Evolutionary conservation across 2,329 filamentous ascomycete genomes (phyloP).

Genomic region (Fusarium decemcellulare): DNA sequence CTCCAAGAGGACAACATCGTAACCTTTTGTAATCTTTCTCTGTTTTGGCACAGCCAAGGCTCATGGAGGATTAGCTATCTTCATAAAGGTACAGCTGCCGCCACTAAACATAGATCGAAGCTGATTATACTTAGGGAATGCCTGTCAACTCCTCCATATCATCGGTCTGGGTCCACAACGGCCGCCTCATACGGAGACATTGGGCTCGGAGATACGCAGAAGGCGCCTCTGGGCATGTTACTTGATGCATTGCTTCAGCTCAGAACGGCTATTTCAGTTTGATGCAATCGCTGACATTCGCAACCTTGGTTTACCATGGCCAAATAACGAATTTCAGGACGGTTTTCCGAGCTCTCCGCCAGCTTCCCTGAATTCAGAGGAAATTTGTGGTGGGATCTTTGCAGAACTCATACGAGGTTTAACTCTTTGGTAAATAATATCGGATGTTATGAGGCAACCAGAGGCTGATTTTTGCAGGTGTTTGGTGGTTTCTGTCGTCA

Average conservation of each 20-base stretch:
- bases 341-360: background rate
- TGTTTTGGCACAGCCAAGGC: constrained; percentile 42
- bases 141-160: constrained; percentile 32
- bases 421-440: constrained; percentile 19
- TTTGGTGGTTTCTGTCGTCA: constrained; percentile 14
- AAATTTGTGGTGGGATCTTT: background rate
- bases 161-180: background rate
- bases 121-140: constrained; percentile 21
- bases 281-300: constrained; percentile 7
- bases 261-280: constrained; percentile 15
- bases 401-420: constrained; percentile 20
- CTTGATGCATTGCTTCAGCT: constrained; percentile 30
- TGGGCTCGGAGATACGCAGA: constrained; percentile 6
- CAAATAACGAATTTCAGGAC: constrained; percentile 7
- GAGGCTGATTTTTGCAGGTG: constrained; percentile 8
- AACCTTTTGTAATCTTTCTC: constrained; percentile 32
- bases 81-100: constrained; percentile 26
- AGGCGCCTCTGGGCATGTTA: constrained; percentile 36
- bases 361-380: background rate
- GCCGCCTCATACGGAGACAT: background rate
- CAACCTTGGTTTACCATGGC: constrained; percentile 22
- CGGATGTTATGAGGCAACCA: fast-evolving
- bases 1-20: constrained; percentile 33
- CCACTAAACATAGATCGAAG: too few relatives aligned
- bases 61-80: constrained; percentile 40